phyloP scores from a whole-genome alignment of 129 eudicot genomes.

The Pittosporum tobira region DNA sequence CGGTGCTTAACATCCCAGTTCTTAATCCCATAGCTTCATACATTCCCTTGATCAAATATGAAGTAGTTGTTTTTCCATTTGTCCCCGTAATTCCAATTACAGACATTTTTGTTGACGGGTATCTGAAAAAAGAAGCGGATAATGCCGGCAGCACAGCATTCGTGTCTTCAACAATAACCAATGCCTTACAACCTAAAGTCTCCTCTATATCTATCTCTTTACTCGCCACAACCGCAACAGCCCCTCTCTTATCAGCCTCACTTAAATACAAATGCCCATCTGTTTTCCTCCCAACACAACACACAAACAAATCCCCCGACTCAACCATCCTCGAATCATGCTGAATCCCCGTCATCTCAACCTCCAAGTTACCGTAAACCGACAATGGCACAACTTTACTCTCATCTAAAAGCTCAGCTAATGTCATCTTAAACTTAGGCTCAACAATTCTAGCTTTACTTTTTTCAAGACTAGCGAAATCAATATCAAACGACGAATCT shows the following conservation, averaged over 20 bases:
- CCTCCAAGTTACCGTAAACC: conserved; percentile 79
- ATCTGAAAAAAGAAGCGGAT: conserved; percentile 73
- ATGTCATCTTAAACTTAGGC: conserved; percentile 79
- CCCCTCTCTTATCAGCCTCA: conserved; percentile 98
- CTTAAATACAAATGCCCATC: conserved; percentile 76
- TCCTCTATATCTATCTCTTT: conserved; percentile 83
- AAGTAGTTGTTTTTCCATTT: conserved; percentile 72
- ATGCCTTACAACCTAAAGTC: conserved; percentile 87
- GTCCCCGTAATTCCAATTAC: conserved; percentile 89
- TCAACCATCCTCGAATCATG: conserved; percentile 84
- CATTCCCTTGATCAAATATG: conserved; percentile 65
- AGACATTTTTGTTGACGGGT: conserved; percentile 68
- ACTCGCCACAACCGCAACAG: conserved; percentile 96
- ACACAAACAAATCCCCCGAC: conserved; percentile 86
- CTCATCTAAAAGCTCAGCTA: conserved; percentile 91
- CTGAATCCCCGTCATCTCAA: conserved; percentile 84
- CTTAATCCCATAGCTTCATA: conserved; percentile 96
- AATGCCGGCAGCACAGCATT: conserved; percentile 58
- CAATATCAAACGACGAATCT: conserved; percentile 36
- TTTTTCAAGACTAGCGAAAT: conserved; percentile 58
- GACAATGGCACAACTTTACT: conserved; percentile 80
- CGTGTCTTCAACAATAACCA: conserved; percentile 91
- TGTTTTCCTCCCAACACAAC: conserved; percentile 63
- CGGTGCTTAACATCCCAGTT: conserved; percentile 84
- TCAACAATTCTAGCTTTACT: conserved; percentile 66